Evolutionary conservation across 768 basidiomycete species (phyloP), one percentile per base, ranked within the genome.

Genomic region (Agaricus sinodeliciosus): DNA sequence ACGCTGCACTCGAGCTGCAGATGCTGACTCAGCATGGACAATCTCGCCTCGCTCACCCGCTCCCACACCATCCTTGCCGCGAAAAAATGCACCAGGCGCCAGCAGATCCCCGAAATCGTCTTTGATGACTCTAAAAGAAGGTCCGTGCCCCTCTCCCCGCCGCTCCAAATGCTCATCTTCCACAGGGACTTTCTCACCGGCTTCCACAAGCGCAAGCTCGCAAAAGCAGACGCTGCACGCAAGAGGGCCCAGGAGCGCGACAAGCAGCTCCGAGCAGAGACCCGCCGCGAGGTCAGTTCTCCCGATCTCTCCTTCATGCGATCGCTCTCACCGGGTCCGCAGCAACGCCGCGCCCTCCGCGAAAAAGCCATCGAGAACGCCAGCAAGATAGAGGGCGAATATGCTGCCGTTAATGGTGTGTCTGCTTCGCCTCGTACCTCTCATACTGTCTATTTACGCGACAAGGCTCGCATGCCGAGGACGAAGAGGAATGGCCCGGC

Each of bases 171-270:
- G 55, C 60, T 58, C 48, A 61, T 53, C 55, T 51, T 43, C 47
- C 42, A 37, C 60, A 94, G 93, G 63, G 87, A 94, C 55, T 96
- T 88, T 69, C 71, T 96, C 64, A 94, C 92, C 15, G 94, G 94
- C 25, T 96, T 96, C 66, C 87, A 88, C 66, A 94, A 94, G 69
- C 82, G 94, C 60, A 96, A 95, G 69, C 69, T 92, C 47, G 85
- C 83, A 55, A 90, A 87, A 65, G 78, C 82, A 57, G 90, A 94
- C 60, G 85, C 80, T 45, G 79, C 84, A 41, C 82, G 80, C 60
- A 77, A 81, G 58, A 86, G 80, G 65, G 90, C 90, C 11, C 69
- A 78, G 56, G 82, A 90, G 61, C 73, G 85, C 58, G 87, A 91
- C 62, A 90, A 89, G 64, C 78, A 83, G 62, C 84, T 85, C 49